Evolutionary conservation across 176 grass and related monocot species (phyloP), one percentile per base, ranked within the genome.

Genomic region (Aegilops sharonensis): DNA sequence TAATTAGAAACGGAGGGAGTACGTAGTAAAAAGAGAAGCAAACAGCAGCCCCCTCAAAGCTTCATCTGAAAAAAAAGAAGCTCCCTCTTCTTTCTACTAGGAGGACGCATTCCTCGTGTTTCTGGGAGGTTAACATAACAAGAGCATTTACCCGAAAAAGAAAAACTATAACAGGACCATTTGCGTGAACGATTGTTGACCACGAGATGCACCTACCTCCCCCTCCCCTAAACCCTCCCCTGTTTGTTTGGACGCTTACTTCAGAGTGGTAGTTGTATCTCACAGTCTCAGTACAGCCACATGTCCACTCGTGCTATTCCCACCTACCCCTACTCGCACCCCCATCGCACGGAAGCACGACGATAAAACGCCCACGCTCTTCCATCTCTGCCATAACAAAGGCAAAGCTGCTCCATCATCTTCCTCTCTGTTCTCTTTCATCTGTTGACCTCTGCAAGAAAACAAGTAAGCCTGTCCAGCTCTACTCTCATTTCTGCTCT

Each of bases 201-300:
- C 83, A 70, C 63, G 61, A 3, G 45, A 31, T 52, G 32, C 84
- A 77, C 83, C 83, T 74, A 90, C 8, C 3, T 37, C n/a, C 32
- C 15, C 78, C 83, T 74, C 86, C 8, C 45, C 15, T 4, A 20
- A 72, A 14, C 21, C 36, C 68, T 6, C 34, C 1, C 4, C 5
- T 11, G 48, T 57, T 77, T 24, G 69, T 72, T 72, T 24, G 69
- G 37, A 72, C 68, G 35, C 35, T 12, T 42, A 42, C 71, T 27
- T 56, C 48, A 24, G 65, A 24, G 65, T 34, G 77, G 64, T 71
- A 42, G 84, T 24, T 86, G 77, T 42, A 45, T 39, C 67, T 69
- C 12, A 9, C 60, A 47, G 68, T 37, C 48, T 59, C 42, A 20
- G 21, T 36, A 43, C 27, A 45, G 87, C 42, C 78, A 62, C 68